Conservation (phyloP, 257 asterid species). For the Solanum tarijense region DNA sequence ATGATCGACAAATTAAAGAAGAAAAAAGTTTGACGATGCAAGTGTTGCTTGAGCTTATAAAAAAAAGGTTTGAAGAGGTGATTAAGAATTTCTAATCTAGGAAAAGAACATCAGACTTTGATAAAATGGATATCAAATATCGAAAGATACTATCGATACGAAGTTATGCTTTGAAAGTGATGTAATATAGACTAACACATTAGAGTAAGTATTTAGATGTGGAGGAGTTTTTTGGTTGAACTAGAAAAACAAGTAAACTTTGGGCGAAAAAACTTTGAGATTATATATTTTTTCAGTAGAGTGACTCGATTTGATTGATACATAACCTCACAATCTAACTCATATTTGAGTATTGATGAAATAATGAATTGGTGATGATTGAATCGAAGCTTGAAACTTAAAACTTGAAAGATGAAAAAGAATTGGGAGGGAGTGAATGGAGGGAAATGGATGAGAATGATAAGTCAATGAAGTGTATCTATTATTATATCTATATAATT, state of each 20-base stretch:
- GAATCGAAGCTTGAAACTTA: background rate
- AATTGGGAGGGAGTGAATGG: background rate
- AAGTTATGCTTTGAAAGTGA: background rate
- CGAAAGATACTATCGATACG: background rate
- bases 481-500: background rate
- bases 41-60: background rate
- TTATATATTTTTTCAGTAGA: background rate
- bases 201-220: background rate
- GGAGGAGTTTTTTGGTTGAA: background rate
- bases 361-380: background rate
- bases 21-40: background rate
- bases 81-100: background rate
- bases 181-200: background rate
- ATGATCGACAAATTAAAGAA: background rate
- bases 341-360: background rate
- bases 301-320: background rate
- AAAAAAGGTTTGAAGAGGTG: background rate
- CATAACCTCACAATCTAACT: background rate
- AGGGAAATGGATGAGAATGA: background rate
- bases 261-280: accelerated
- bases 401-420: background rate
- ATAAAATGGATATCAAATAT: background rate
- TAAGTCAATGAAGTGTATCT: background rate
- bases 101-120: background rate
- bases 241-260: background rate